Evolutionary conservation across 805 yeast genomes (phyloP), one percentile per base, ranked within the genome.

Genomic region (Pichia ethanolica): DNA sequence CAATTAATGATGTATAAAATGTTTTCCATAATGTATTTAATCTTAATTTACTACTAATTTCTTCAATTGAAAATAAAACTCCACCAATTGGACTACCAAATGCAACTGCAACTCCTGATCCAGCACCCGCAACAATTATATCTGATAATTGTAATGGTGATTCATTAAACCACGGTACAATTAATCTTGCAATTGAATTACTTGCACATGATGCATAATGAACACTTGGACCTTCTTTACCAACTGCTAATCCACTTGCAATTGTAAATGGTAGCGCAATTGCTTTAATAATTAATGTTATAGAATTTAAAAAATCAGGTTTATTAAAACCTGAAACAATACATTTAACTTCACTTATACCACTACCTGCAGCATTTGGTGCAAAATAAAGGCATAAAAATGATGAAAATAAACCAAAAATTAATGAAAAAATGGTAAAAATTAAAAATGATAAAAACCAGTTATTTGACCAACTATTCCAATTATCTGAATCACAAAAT

Each of bases 191-290:
- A 11, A 89, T 70, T n/a, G 81, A 76, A 58, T 82, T 81, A 0
- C 97, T 99, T n/a, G 86, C 91, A 64, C 98, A 90, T 0, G 90
- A 95, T 0, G 99, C 97, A 66, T 91, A 93, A 67, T 93, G 99
- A 11, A 93, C 99, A 58, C 91, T 82, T 2, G 99, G 99, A 0
- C 99, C 99, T 63, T 93, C 99, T 67, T 93, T 93, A 26, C 99
- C 99, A 6, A 93, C 86, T 56, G 91, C 85, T 37, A 93, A 67
- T 0, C 99, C 99, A 1, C 97, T 83, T 0, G 96, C 90, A 59
- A 93, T 93, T 0, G 96, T 88, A 52, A 93, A 70, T 0, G 99
- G 99, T 40, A 93, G 69, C 0, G 95, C 87, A 9, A 89, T 62
- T 45, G 89, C 77, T 57, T 93, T 93, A 47, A 91, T 80, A 1